Conservation (phyloP, 2,329 filamentous ascomycete species). For the Zelopaecilomyces penicillatus region DNA sequence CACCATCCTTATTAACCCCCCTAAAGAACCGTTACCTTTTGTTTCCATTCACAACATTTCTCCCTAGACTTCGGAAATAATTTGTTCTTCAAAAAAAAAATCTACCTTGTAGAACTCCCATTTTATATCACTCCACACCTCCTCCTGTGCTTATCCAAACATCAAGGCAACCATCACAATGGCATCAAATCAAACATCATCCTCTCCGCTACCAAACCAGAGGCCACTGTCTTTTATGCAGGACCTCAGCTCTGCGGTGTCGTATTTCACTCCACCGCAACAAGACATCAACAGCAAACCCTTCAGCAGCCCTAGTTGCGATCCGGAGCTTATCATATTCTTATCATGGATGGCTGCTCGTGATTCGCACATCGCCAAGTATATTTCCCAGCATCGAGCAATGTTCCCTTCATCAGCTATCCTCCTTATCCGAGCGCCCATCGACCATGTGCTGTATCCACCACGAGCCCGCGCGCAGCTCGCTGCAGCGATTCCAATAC, state of each 20-base stretch:
- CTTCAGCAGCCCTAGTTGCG: neutral
- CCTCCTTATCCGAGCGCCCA: constrained; percentile 36
- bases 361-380: constrained; percentile 44
- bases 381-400: constrained; percentile 35
- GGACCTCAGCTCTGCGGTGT: constrained; percentile 27
- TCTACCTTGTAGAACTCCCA: too few species aligned
- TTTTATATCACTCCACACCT: too few species aligned
- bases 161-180: constrained; percentile 11
- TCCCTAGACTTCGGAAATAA: too few species aligned
- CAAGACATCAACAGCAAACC: neutral
- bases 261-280: constrained; percentile 25
- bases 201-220: neutral
- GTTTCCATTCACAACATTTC: too few species aligned
- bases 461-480: constrained; percentile 24
- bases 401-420: constrained; percentile 38
- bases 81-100: too few species aligned
- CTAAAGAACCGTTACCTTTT: too few species aligned
- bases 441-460: constrained; percentile 27
- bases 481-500: constrained; percentile 30
- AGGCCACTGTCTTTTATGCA: constrained; percentile 27
- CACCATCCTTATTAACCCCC: too few species aligned
- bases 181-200: constrained; percentile 15
- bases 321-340: constrained; percentile 39
- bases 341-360: constrained; percentile 43
- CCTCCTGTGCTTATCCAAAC: too few species aligned